These are phyloP conservation scores for Coffea eugenioides DNA, from an alignment of 257 asterid species.

Conservation along the genomic window DNA sequence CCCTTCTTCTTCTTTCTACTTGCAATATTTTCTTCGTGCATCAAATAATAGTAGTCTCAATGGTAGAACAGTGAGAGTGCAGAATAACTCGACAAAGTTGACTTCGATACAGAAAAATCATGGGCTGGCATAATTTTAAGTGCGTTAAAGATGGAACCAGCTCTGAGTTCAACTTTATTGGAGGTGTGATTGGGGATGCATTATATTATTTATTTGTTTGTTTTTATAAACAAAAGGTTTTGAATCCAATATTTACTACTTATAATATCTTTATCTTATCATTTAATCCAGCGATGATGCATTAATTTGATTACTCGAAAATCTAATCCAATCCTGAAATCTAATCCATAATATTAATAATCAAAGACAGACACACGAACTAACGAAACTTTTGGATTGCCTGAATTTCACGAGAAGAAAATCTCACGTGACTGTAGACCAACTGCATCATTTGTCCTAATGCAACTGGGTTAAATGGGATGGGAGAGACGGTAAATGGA, in stretches of 20 bases:
- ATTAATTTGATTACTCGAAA: too few relatives aligned
- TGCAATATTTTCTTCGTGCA: not conserved
- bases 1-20: not conserved
- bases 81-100: constrained; percentile 22
- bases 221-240: too few relatives aligned
- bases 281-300: too few relatives aligned
- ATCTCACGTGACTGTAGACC: not conserved
- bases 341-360: constrained; percentile 6
- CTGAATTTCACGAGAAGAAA: not conserved
- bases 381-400: not conserved
- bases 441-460: not conserved
- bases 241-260: too few relatives aligned
- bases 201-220: not conserved
- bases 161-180: constrained; percentile 22
- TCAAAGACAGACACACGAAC: not conserved
- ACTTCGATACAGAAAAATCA: constrained; percentile 21
- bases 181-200: too few relatives aligned
- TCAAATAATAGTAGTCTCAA: not conserved
- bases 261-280: too few relatives aligned
- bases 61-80: not conserved
- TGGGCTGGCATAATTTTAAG: not conserved
- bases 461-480: too few relatives aligned
- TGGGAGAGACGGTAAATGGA: not conserved
- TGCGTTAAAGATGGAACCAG: not conserved
- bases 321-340: constrained; percentile 19